Percentiles rank a stretch among this genome's conserved stretches.
Evolutionary conservation across 495 filamentous ascomycete genomes (phyloP).

Genomic region (Penicillium parvum): DNA sequence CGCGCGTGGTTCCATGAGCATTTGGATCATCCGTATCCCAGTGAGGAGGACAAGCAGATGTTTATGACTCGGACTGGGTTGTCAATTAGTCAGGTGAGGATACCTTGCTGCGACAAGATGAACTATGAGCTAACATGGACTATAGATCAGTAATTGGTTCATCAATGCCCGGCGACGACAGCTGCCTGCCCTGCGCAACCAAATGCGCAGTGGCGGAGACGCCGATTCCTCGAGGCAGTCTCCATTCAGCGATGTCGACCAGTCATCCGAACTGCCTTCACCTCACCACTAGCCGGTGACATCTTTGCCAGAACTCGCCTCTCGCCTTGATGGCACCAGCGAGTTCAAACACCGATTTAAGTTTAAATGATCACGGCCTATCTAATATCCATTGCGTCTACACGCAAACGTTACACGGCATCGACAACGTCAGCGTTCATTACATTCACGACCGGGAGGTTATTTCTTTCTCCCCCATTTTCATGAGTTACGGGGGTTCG

Average conservation of each 20-base stretch:
- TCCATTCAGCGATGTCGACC: slow-evolving; percentile 42
- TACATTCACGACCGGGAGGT: slow-evolving; percentile 19
- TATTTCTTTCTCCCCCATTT: slow-evolving; percentile 10
- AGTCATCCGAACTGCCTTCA: slow-evolving; percentile 32
- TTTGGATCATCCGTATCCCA: slow-evolving; percentile 79
- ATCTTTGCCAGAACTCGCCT: not conserved
- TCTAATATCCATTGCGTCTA: slow-evolving; percentile 7
- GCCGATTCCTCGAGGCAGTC: slow-evolving; percentile 37
- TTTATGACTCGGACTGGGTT: slow-evolving; percentile 72
- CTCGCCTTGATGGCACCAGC: not conserved
- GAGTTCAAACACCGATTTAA: slow-evolving; percentile 1
- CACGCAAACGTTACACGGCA: slow-evolving; percentile 14
- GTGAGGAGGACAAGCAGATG: slow-evolving; percentile 84
- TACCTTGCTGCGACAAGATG: not conserved
- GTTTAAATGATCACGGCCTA: slow-evolving; percentile 16
- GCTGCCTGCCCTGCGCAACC: slow-evolving; percentile 61
- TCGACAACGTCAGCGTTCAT: slow-evolving; percentile 24
- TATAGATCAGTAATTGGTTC: slow-evolving; percentile 91
- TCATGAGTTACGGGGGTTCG: slow-evolving; percentile 27
- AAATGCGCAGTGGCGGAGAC: slow-evolving; percentile 41
- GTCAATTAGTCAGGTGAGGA: slow-evolving; percentile 68
- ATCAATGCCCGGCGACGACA: slow-evolving; percentile 84
- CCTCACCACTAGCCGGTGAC: slow-evolving; percentile 29
- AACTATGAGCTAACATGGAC: not conserved
- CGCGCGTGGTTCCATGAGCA: slow-evolving; percentile 77